Percentiles rank a stretch among this genome's conserved stretches.
Evolutionary conservation across 306 rosid species (phyloP).

Genomic region (Senna tora): DNA sequence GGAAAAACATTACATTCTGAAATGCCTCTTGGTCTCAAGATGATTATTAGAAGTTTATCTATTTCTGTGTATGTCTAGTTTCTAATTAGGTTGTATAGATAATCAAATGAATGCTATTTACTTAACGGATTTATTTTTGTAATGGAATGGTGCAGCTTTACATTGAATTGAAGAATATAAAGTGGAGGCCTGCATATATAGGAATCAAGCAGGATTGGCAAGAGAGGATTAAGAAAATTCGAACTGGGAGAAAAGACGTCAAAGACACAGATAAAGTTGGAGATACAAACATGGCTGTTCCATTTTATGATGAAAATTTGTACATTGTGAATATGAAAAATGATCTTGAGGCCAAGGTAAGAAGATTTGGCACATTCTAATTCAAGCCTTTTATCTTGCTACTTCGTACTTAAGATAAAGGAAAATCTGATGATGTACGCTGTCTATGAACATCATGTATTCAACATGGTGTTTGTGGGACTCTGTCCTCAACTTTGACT

Average conservation of each 20-base stretch:
- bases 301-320: conserved; percentile 71
- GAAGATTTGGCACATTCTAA: conserved; percentile 30
- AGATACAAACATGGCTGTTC: conserved; percentile 53
- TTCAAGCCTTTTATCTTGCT: conserved; percentile 26
- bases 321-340: conserved; percentile 60
- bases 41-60: conserved; percentile 16
- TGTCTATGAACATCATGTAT: conserved; percentile 13
- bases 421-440: conserved; percentile 34
- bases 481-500: background rate
- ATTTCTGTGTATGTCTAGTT: background rate
- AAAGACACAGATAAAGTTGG: conserved; percentile 62
- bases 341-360: conserved; percentile 78
- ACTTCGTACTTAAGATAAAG: background rate
- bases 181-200: conserved; percentile 75
- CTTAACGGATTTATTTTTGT: conserved; percentile 8
- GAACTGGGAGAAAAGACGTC: conserved; percentile 63
- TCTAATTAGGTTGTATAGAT: conserved; percentile 16
- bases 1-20: conserved; percentile 7
- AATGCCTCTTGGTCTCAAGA: conserved; percentile 18
- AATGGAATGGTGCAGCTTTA: conserved; percentile 49
- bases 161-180: conserved; percentile 55
- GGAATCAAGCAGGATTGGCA: conserved; percentile 93
- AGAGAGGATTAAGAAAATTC: conserved; percentile 68
- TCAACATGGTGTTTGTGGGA: conserved; percentile 1
- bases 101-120: conserved; percentile 10